Evolutionary conservation across 306 rosid genomes (phyloP).

Genomic region (Citrullus mucosospermus): DNA sequence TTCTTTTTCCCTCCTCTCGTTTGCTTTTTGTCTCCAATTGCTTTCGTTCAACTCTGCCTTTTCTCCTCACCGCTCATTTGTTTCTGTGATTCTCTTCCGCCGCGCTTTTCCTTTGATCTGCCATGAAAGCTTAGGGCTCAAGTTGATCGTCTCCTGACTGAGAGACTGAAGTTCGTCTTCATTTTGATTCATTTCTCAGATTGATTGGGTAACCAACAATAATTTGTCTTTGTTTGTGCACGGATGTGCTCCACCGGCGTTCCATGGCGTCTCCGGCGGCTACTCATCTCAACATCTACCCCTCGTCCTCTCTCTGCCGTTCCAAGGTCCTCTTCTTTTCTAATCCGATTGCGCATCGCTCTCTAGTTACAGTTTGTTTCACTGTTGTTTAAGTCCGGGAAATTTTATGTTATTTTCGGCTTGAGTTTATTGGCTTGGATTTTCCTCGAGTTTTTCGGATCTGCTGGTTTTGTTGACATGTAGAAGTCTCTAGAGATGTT

Average conservation of each 20-base stretch:
- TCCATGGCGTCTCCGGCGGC: slow-evolving; percentile 56
- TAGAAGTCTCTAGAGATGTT: not conserved
- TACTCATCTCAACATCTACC: slow-evolving; percentile 22
- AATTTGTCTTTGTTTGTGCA: not conserved
- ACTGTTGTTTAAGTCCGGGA: not conserved
- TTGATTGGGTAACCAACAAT: not conserved
- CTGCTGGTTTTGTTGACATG: not conserved
- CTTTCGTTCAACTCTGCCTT: not conserved
- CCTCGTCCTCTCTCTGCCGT: slow-evolving; percentile 26
- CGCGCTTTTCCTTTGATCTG: not conserved
- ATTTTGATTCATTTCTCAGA: not conserved
- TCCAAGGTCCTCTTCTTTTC: slow-evolving; percentile 21
- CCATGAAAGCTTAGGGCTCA: not conserved
- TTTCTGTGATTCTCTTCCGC: slow-evolving; percentile 3
- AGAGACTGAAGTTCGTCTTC: not conserved
- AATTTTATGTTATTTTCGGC: not conserved
- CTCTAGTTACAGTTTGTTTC: not conserved
- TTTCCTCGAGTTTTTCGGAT: not conserved
- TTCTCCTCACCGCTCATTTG: not conserved
- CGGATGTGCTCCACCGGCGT: slow-evolving; percentile 16
- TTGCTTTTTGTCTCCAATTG: not conserved
- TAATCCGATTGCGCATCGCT: not conserved
- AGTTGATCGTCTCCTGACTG: not conserved
- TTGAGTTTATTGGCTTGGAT: not conserved
- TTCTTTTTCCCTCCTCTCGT: not conserved